Evolutionary conservation across 1,284 basidiomycete genomes (phyloP).

Genomic region (Meripilus lineatus): DNA sequence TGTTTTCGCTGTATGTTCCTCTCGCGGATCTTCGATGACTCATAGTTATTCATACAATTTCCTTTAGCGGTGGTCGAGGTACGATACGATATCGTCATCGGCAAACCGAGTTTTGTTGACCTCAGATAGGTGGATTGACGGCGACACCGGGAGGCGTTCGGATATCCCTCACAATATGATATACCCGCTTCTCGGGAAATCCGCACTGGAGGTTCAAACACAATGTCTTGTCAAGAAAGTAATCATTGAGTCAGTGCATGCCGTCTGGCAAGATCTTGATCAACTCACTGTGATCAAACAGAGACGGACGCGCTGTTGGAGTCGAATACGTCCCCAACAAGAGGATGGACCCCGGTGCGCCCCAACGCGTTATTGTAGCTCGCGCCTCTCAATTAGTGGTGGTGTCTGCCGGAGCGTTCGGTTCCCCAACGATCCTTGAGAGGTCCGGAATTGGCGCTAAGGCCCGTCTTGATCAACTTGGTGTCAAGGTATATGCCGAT

Average conservation of each 20-base stretch:
- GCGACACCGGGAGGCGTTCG: slow-evolving; percentile 45
- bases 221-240: slow-evolving; percentile 15
- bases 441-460: background rate
- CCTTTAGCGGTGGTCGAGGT: slow-evolving; percentile 15
- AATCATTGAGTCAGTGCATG: slow-evolving; percentile 8
- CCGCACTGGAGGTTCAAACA: slow-evolving; percentile 11
- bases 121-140: slow-evolving; percentile 36
- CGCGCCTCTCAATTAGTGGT: background rate
- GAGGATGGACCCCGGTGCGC: slow-evolving; percentile 14
- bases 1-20: background rate
- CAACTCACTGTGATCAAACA: slow-evolving; percentile 1
- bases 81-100: background rate
- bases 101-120: too few relatives aligned
- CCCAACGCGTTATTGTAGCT: background rate
- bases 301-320: slow-evolving; percentile 9
- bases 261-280: background rate
- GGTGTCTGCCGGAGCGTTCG: background rate
- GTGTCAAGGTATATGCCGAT: background rate
- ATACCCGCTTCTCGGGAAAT: slow-evolving; percentile 12
- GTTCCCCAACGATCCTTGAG: background rate
- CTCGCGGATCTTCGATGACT: background rate
- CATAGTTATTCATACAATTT: background rate
- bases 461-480: background rate
- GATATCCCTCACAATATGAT: slow-evolving; percentile 46
- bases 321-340: slow-evolving; percentile 10